A percentile compares a stretch with the other conserved stretches of the same genome.
Conservation (phyloP, 1,284 basidiomycete species). For the Fomitopsis palustris region DNA sequence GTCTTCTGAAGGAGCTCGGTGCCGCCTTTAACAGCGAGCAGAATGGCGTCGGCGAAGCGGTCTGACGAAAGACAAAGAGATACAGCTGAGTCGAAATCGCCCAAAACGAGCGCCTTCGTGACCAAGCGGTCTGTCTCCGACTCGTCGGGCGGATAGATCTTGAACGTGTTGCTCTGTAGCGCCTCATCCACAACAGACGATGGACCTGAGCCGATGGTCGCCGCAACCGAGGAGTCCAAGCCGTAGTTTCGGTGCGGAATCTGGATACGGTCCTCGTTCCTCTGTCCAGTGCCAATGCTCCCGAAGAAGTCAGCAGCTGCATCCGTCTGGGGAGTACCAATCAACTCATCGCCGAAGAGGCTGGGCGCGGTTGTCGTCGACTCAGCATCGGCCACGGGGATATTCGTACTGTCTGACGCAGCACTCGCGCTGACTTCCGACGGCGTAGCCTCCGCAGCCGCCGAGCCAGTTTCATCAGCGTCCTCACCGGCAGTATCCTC, state of each 20-base stretch:
- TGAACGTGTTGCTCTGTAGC: conserved; percentile 79
- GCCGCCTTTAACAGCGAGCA: conserved; percentile 91
- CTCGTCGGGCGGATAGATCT: conserved; percentile 88
- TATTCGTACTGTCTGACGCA: conserved; percentile 63
- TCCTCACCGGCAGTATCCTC: conserved; percentile 34
- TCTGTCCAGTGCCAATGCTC: conserved; percentile 60
- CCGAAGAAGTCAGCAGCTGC: conserved; percentile 89
- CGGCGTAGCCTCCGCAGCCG: conserved; percentile 51
- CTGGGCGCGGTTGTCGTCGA: conserved; percentile 81
- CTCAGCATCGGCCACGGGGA: conserved; percentile 64
- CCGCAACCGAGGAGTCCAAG: conserved; percentile 85
- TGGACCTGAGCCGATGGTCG: conserved; percentile 84
- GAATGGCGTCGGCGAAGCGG: conserved; percentile 91
- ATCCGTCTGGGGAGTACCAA: conserved; percentile 58
- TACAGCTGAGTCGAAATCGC: conserved; percentile 93
- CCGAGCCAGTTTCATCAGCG: conserved; percentile 42
- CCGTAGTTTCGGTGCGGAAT: conserved; percentile 80
- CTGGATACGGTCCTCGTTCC: conserved; percentile 55
- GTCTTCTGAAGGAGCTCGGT: conserved; percentile 86
- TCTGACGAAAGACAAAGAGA: conserved; percentile 88
- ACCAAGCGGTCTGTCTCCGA: conserved; percentile 87
- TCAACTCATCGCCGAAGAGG: conserved; percentile 81
- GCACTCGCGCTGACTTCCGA: conserved; percentile 69
- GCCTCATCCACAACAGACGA: conserved; percentile 80
- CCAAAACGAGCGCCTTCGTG: conserved; percentile 91